Evolutionary conservation across 2,329 filamentous ascomycete genomes (phyloP), one percentile per base, ranked within the genome.

Genomic region (Elsinoe ampelina): DNA sequence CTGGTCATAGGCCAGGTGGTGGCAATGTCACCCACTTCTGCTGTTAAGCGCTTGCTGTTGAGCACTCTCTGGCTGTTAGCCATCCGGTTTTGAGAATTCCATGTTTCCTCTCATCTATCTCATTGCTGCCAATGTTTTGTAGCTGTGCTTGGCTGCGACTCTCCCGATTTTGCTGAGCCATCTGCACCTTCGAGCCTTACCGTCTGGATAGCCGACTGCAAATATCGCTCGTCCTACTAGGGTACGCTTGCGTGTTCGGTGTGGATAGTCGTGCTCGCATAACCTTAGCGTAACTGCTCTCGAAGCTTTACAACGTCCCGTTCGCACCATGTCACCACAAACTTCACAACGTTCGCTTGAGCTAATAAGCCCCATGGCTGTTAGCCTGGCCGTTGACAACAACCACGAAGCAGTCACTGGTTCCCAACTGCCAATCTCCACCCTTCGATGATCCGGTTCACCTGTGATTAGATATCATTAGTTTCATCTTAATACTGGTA

Each of bases 21-120:
- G 48, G 48, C 17, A 52, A 52, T 30, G 48, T 52, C 34, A 52
- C 48, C 5, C 48, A 52, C 48, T 52, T 52, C n/a, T 52, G 48
- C 30, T 52, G 48, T n/a, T 52, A 35, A 35, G 34, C 3, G 10
- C 13, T 11, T 19, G 36, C 17, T n/a, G 5, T 26, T 48, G 19
- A 12, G 22, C 19, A 22, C 1, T 3, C 6, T 34, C 4, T 8
- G 5, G 15, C 30, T 17, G 26, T 35, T n/a, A 39, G 36, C 17
- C 17, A 39, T 2, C 36, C 26, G 7, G 5, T 30, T 8, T 30
- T 7, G 26, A 30, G 26, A 30, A 30, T 30, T 8, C 7, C 26
- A 30, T 30, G 4, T 30, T 30, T 8, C 26, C 7, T 5, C 26
- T 8, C 26, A 8, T 30, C 26, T 8, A 6, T n/a, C 17, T 41